These are phyloP conservation scores for Penicillium paneum DNA, from an alignment of 2,329 filamentous ascomycete genomes.

Conservation along the genomic window DNA sequence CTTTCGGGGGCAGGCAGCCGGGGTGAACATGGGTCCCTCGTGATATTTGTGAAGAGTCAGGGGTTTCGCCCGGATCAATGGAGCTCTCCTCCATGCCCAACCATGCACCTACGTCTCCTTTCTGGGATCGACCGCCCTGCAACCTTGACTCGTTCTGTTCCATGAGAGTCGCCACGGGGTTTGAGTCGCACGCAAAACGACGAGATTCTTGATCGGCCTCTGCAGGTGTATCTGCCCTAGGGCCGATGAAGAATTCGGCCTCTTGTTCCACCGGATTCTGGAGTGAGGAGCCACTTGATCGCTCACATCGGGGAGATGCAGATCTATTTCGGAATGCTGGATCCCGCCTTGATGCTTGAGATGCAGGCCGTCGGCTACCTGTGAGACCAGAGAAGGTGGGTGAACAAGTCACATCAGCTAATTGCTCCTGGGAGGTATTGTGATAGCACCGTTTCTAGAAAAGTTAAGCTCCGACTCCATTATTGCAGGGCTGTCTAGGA, in stretches of 20 bases:
- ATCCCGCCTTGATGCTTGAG: neutral
- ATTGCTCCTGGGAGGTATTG: neutral
- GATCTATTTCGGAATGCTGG: neutral
- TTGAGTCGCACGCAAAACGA: slow-evolving; percentile 20
- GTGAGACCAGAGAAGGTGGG: neutral
- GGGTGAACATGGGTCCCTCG: neutral
- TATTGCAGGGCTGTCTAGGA: neutral
- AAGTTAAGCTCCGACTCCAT: neutral
- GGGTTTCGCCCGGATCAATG: neutral
- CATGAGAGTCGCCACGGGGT: slow-evolving; percentile 17
- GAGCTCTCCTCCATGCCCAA: neutral
- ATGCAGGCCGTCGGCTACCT: neutral
- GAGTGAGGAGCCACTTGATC: neutral
- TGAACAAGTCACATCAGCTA: neutral
- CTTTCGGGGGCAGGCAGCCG: slow-evolving; percentile 9
- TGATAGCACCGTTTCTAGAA: slow-evolving; percentile 6
- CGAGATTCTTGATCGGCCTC: neutral
- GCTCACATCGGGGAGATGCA: neutral
- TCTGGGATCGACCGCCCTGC: slow-evolving; percentile 6
- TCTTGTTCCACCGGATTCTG: neutral
- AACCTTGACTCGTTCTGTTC: slow-evolving; percentile 11
- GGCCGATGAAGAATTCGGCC: too few relatives aligned
- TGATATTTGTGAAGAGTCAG: neutral
- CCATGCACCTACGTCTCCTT: slow-evolving; percentile 18
- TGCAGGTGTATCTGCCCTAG: neutral